Conservation (phyloP, 2,329 filamentous ascomycete species). For the Orbilia blumenaviensis region DNA sequence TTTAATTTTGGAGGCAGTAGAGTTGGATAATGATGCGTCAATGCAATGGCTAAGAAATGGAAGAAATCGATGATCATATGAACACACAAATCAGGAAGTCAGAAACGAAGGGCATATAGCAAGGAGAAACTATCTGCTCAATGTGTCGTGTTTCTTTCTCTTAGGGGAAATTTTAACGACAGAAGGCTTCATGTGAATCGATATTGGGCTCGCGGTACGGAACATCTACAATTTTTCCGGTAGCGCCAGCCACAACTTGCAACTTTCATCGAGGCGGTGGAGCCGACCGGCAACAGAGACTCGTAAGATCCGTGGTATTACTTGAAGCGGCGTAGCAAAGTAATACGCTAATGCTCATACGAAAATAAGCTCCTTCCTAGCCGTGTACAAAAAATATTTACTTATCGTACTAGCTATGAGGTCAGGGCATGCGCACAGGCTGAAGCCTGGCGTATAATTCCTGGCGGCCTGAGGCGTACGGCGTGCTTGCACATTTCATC, state of each 20-base stretch:
- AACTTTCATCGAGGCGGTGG: slow-evolving; percentile 32
- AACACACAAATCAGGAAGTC: slow-evolving; percentile 17
- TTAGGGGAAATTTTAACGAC: not conserved
- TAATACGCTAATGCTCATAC: not conserved
- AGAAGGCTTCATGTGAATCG: not conserved
- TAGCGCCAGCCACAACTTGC: slow-evolving; percentile 36
- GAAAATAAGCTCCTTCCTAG: no score
- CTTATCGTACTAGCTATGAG: not conserved
- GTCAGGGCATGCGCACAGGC: slow-evolving; percentile 1
- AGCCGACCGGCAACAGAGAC: not conserved
- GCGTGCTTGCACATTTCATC: not conserved
- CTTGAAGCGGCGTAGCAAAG: slow-evolving; percentile 11
- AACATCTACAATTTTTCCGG: slow-evolving; percentile 39
- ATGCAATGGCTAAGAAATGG: not conserved
- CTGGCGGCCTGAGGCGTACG: not conserved
- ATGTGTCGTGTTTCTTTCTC: not conserved
- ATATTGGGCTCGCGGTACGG: slow-evolving; percentile 2
- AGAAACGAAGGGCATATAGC: slow-evolving; percentile 12
- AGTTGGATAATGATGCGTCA: no score
- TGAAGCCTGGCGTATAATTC: slow-evolving; percentile 1
- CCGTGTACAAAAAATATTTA: not conserved
- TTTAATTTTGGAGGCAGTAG: not conserved
- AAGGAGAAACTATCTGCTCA: not conserved
- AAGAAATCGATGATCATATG: slow-evolving; percentile 28
- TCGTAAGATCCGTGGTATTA: not conserved